phyloP scores from a whole-genome alignment of 441 rosid genomes.

The Iberis amara region DNA sequence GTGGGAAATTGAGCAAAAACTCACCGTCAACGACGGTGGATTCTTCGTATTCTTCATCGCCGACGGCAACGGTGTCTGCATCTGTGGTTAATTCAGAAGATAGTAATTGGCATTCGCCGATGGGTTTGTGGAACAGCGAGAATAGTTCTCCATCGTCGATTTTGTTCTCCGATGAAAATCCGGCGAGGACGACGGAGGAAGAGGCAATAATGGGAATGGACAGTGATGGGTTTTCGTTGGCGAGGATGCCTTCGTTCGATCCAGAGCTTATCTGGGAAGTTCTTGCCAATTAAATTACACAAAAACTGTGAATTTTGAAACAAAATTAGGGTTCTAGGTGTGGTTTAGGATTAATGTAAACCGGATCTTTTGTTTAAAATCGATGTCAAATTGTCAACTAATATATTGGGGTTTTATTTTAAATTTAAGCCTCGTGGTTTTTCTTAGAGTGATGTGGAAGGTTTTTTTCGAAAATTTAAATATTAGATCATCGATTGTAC shows the following conservation, averaged over 20 bases:
- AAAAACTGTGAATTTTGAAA: conserved; percentile 13
- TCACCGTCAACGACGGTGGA: conserved; percentile 37
- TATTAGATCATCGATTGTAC: conserved; percentile 19
- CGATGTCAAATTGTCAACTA: conserved; percentile 1
- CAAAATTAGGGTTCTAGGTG: conserved; percentile 15
- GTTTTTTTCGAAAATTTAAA: conserved; percentile 1
- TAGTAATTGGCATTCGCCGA: conserved; percentile 45
- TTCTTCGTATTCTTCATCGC: conserved; percentile 33
- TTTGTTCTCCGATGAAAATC: conserved; percentile 32
- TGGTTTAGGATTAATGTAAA: conserved; percentile 18
- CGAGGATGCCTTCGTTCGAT: conserved; percentile 86
- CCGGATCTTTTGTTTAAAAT: conserved; percentile 12
- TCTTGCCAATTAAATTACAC: conserved; percentile 55
- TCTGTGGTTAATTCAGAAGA: conserved; percentile 32
- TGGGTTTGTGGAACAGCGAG: conserved; percentile 44
- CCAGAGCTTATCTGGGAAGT: conserved; percentile 91
- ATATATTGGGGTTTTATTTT: conserved; percentile 11
- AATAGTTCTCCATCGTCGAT: conserved; percentile 41
- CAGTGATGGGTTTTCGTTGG: conserved; percentile 56
- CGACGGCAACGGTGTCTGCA: conserved; percentile 24
- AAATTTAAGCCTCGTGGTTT: conserved; percentile 27
- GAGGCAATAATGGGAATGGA: conserved; percentile 31
- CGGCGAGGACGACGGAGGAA: conserved; percentile 31
- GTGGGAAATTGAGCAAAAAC: conserved; percentile 40
- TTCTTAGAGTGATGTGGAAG: conserved; percentile 28